Base-by-base conservation (phyloP, 73 alveolate species). In the Tetrahymena borealis region DNA sequence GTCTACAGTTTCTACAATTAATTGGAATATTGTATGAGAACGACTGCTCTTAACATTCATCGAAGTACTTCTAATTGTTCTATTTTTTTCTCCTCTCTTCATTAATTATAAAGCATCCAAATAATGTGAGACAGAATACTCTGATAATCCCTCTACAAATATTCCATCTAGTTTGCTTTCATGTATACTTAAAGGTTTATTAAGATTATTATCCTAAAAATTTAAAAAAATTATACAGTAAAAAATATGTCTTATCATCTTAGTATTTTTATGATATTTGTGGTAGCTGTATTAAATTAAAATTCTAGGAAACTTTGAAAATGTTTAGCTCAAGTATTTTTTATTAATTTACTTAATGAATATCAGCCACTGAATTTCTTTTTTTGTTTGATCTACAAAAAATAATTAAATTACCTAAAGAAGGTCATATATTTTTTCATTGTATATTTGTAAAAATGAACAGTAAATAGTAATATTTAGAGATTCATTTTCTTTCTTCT, bases 31-130 rank as follows among this genome's bases (percentile, higher is more conserved):
- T 28, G 97, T 92, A 43, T 97, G 99, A 38, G 98, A 94, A 33
- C 99, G 85, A 31, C 97, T 91, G 24, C 98, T 95, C 31, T 91
- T 90, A 32, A 90, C 39, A 91, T 97, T 97, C 96, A 97, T 94
- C 4, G 95, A 92, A 32, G 99, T 97, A 32, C 94, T 42, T 31
- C 97, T 97, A 13, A 96, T 98, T 39, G 94, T 97, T 39, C 99
- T 94, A 77, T 94, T 97, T 38, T 93, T 92, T 32, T 97, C 97
- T 32, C 99, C 99, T 43, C 98, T 96, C 90, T 93, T 96, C 90
- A 97, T 94, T 16, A 97, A 92, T 18, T 94, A 96, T 43, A 94
- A 78, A 43, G 97, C 91, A 79, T 97, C 99, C 32, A 91, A 78
- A 9, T 91, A 94, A 38, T 92, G 92, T 12, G 93, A 39, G 31